phyloP scores from a whole-genome alignment of 148 eudicot species.

The Cornus kousa region DNA sequence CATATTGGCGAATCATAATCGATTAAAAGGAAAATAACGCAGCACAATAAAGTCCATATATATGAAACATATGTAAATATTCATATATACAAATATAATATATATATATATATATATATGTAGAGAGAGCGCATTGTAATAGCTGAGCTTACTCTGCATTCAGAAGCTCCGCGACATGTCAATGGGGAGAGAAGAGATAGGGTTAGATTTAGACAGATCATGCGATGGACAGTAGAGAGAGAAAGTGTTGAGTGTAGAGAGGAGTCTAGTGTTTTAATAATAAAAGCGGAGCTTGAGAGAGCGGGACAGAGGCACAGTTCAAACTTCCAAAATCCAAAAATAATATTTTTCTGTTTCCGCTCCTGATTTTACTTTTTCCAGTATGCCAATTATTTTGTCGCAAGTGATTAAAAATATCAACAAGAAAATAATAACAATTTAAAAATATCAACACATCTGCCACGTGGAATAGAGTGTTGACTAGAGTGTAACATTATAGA shows the following conservation, averaged over 20 bases:
- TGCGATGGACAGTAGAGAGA: constrained; percentile 5
- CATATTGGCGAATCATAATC: neutral
- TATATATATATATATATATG: neutral
- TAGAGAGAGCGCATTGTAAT: no score
- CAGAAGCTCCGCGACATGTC: constrained; percentile 12
- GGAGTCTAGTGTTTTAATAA: neutral
- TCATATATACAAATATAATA: neutral
- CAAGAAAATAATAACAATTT: no score
- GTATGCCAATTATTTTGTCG: neutral
- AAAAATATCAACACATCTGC: no score
- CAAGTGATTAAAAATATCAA: neutral
- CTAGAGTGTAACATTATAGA: no score
- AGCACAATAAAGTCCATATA: neutral
- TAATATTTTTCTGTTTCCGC: neutral
- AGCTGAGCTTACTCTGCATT: constrained; percentile 25
- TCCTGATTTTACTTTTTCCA: neutral
- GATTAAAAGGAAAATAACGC: neutral
- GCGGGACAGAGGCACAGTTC: constrained; percentile 66
- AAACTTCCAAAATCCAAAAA: constrained; percentile 45
- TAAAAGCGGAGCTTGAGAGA: constrained; percentile 21
- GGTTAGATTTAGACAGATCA: constrained; percentile 26
- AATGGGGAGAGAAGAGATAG: constrained; percentile 22
- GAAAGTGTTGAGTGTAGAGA: constrained; percentile 8
- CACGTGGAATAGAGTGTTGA: no score
- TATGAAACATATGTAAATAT: neutral